These are phyloP conservation scores for Tolypocladium paradoxum DNA, from an alignment of 2,329 filamentous ascomycete species.

Conservation along the genomic window DNA sequence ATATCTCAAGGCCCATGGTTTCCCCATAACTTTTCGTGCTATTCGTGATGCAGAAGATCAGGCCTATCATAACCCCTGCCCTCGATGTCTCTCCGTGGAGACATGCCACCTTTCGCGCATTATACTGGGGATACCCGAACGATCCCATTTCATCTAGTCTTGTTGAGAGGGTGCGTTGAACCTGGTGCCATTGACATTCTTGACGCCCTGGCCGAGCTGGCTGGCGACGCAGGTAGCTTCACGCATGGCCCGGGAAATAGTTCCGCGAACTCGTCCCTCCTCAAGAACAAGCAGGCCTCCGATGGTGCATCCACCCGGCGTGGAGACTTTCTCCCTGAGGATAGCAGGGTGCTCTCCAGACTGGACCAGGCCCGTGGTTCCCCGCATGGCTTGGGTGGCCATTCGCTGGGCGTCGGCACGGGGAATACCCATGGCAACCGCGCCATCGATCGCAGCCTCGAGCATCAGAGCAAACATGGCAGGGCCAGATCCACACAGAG, in stretches of 20 bases:
- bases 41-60: neutral
- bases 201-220: slow-evolving; percentile 37
- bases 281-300: slow-evolving; percentile 63
- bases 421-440: slow-evolving; percentile 68
- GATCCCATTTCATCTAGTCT: neutral
- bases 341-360: slow-evolving; percentile 65
- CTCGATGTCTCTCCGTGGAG: neutral
- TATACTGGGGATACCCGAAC: neutral
- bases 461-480: slow-evolving; percentile 68
- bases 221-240: slow-evolving; percentile 62
- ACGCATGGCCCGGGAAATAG: slow-evolving; percentile 55
- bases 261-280: slow-evolving; percentile 58
- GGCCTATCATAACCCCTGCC: neutral
- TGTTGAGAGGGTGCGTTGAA: neutral
- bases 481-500: slow-evolving; percentile 63
- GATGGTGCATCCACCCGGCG: slow-evolving; percentile 69
- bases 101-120: neutral
- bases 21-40: neutral
- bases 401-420: slow-evolving; percentile 62
- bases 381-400: slow-evolving; percentile 71
- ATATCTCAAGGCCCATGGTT: neutral
- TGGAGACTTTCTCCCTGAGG: slow-evolving; percentile 65
- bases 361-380: slow-evolving; percentile 58
- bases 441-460: slow-evolving; percentile 66
- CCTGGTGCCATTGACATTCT: slow-evolving; percentile 26